Base-by-base conservation (phyloP, 2,329 filamentous ascomycete species). In the Corynespora cassiicola region DNA sequence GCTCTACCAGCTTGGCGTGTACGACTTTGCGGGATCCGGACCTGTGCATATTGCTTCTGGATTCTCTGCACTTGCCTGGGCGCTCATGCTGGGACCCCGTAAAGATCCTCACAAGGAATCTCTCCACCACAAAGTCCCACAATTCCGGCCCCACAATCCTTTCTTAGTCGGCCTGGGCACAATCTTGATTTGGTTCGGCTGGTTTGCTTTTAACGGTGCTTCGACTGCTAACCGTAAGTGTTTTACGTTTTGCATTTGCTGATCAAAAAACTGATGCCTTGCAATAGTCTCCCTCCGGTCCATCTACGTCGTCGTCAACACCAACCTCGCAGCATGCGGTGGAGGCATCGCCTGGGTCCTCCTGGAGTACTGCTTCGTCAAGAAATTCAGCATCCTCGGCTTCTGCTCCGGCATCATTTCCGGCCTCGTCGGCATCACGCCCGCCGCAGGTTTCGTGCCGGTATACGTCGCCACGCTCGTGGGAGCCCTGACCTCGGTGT, bases 11-110 rank as follows among this genome's bases (percentile, higher is more conserved):
- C 77, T 89, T 26, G 84, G 84, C 31, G 80, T 83, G 17, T 79
- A 88, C 52, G 86, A 90, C 66, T 90, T 88, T 55, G 86, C 87
- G 21, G 87, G 86, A 28, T 86, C 85, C 29, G 86, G 85, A 9
- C 86, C 86, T 23, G 86, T 90, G 14, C 86, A 90, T 69, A 86
- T 90, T 58, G 80, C 84, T 14, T 87, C 83, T 2, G 86, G 86
- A 22, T 83, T 84, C 41, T 82, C 84, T 14, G 86, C 86, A 8
- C 78, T 90, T 26, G 86, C 86, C 25, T 87, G 88, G 73, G 82
- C 83, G 14, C 71, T 88, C 44, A 86, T 89, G 75, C 78, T 89
- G 39, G 86, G 86, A 42, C 86, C 84, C 68, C 82, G 86, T 30
- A 72, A 73, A 20, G 83, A 86, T 69, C 77, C 70, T 55, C 79